Conservation (phyloP, 805 yeast species). For the Isabelozyma gotoi region DNA sequence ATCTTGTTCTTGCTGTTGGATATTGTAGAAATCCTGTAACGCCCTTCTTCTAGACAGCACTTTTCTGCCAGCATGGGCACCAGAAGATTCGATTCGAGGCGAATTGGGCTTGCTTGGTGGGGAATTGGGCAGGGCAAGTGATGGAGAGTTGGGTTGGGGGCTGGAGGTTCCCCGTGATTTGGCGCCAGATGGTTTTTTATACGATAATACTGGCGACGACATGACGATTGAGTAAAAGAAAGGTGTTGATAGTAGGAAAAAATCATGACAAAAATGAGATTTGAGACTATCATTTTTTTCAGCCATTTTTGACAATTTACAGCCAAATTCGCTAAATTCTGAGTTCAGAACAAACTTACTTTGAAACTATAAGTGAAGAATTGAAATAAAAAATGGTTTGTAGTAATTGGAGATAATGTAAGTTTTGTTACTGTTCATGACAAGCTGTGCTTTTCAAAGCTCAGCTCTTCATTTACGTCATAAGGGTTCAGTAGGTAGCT, state of each 20-base stretch:
- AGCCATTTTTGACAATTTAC: neutral
- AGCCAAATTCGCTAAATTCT: neutral
- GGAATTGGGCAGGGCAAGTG: neutral
- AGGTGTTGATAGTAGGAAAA: neutral
- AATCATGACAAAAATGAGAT: too few relatives aligned
- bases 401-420: too few relatives aligned
- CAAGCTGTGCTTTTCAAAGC: too few relatives aligned
- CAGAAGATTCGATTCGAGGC: conserved; percentile 1
- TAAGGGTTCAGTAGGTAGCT: too few relatives aligned
- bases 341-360: neutral
- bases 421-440: too few relatives aligned
- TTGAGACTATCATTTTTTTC: neutral
- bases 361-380: neutral
- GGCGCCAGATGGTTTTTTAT: conserved; percentile 21
- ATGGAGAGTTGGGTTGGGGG: neutral
- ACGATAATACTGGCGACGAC: conserved; percentile 22
- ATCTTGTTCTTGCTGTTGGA: conserved; percentile 18
- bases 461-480: too few relatives aligned
- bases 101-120: neutral
- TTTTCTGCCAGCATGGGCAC: conserved; percentile 17
- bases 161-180: neutral
- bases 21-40: conserved; percentile 40
- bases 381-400: too few relatives aligned
- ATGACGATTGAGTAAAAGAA: neutral
- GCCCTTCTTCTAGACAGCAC: conserved; percentile 41